Evolutionary conservation across 257 asterid genomes (phyloP).

Genomic region (Primulina huaijiensis): DNA sequence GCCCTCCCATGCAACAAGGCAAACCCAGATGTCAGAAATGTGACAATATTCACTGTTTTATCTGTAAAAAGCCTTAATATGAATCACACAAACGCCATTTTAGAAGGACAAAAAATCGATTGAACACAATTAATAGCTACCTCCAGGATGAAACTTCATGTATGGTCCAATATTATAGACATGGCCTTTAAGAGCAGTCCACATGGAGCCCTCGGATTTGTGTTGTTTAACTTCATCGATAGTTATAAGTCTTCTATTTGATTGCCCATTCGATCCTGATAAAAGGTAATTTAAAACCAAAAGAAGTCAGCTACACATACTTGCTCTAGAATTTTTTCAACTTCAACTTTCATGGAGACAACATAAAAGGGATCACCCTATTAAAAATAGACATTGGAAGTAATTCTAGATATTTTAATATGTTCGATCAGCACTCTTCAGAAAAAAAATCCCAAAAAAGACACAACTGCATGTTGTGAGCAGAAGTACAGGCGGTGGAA

Average conservation of each 20-base stretch:
- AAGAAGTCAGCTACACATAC: background rate
- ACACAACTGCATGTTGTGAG: background rate
- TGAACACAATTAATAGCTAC: conserved; percentile 33
- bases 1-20: conserved; percentile 1
- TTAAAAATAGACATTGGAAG: background rate
- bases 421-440: background rate
- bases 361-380: background rate
- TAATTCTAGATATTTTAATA: conserved; percentile 5
- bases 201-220: conserved; percentile 75
- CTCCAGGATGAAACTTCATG: conserved; percentile 99
- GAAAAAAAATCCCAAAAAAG: background rate
- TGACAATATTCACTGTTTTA: background rate
- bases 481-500: background rate
- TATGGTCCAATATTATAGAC: conserved; percentile 88
- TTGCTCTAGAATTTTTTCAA: conserved; percentile 4
- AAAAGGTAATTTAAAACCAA: conserved; percentile 11
- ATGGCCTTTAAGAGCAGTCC: conserved; percentile 96
- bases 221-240: conserved; percentile 79
- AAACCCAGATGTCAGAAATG: background rate
- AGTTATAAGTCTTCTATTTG: conserved; percentile 69
- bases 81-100: conserved; percentile 2
- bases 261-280: conserved; percentile 79
- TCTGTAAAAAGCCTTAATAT: conserved; percentile 1
- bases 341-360: background rate
- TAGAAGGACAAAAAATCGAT: background rate